Percentiles rank a stretch among this genome's conserved stretches.
phyloP scores from a whole-genome alignment of 805 yeast species.

The Candida hispaniensis region DNA sequence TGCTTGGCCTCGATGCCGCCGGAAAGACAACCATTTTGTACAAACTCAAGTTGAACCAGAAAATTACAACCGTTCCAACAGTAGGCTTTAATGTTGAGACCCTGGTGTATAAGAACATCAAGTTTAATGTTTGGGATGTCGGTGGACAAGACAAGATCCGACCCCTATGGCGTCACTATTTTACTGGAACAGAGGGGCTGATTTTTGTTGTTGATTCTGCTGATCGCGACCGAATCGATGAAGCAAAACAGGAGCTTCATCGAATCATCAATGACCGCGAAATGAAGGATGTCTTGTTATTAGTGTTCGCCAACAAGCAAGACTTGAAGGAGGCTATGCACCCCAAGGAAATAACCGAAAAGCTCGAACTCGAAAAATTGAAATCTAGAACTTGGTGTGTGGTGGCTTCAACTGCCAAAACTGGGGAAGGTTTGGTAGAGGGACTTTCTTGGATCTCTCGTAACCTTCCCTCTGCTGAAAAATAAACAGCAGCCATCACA shows the following conservation, averaged over 20 bases:
- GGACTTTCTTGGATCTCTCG: slow-evolving; percentile 78
- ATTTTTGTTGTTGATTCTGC: slow-evolving; percentile 84
- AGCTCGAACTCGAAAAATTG: slow-evolving; percentile 50
- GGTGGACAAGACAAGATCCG: slow-evolving; percentile 93
- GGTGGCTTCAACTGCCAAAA: slow-evolving; percentile 79
- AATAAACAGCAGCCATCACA: slow-evolving; percentile 6
- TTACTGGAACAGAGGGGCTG: slow-evolving; percentile 84
- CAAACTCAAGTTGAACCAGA: slow-evolving; percentile 65
- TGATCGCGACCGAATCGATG: slow-evolving; percentile 60
- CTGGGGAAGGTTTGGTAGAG: slow-evolving; percentile 83
- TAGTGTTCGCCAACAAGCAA: slow-evolving; percentile 85
- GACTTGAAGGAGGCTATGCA: slow-evolving; percentile 61
- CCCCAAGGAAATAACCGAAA: slow-evolving; percentile 71
- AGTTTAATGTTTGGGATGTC: slow-evolving; percentile 87
- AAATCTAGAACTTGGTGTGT: slow-evolving; percentile 80
- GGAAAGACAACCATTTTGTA: slow-evolving; percentile 86
- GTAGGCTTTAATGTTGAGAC: slow-evolving; percentile 91
- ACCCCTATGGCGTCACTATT: slow-evolving; percentile 92
- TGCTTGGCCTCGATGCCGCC: slow-evolving; percentile 89
- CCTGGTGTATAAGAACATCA: slow-evolving; percentile 67
- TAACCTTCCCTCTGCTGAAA: slow-evolving; percentile 35
- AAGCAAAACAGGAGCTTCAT: slow-evolving; percentile 65
- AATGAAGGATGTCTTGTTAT: slow-evolving; percentile 63
- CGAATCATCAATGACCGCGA: slow-evolving; percentile 76
- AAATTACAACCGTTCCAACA: slow-evolving; percentile 76